phyloP scores from a whole-genome alignment of 331 rosid species.

The Erythrophleum ivorense region DNA sequence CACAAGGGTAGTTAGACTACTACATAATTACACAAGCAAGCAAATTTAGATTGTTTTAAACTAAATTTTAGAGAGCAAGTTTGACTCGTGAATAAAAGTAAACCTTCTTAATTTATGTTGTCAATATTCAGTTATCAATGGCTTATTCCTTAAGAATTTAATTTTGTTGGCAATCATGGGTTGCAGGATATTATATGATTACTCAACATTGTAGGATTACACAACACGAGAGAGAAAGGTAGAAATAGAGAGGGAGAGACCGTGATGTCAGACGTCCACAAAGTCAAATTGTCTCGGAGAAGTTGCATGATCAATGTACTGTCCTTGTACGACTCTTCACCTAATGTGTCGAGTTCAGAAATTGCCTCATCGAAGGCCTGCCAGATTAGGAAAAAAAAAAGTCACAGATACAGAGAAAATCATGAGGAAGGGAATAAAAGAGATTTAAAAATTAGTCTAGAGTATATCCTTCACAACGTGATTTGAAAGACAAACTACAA shows the following conservation, averaged over 20 bases:
- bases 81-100: neutral
- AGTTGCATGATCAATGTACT: conserved; percentile 98
- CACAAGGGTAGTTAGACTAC: neutral
- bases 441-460: neutral
- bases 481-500: neutral
- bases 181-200: neutral
- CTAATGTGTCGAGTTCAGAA: conserved; percentile 88
- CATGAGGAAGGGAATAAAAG: neutral
- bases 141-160: conserved; percentile 12
- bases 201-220: neutral
- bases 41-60: conserved; percentile 14
- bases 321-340: conserved; percentile 97
- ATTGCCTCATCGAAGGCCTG: conserved; percentile 98
- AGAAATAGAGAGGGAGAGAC: conserved; percentile 48
- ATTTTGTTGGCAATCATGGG: conserved; percentile 8
- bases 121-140: neutral
- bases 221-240: conserved; percentile 13
- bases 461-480: conserved; percentile 1
- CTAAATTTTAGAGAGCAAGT: neutral
- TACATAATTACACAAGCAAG: conserved; percentile 20
- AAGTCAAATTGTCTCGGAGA: conserved; percentile 91
- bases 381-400: neutral
- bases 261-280: conserved; percentile 95
- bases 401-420: neutral
- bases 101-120: neutral